Conservation (phyloP, 2,329 filamentous ascomycete species). For the Pestalotiopsis sp. region DNA sequence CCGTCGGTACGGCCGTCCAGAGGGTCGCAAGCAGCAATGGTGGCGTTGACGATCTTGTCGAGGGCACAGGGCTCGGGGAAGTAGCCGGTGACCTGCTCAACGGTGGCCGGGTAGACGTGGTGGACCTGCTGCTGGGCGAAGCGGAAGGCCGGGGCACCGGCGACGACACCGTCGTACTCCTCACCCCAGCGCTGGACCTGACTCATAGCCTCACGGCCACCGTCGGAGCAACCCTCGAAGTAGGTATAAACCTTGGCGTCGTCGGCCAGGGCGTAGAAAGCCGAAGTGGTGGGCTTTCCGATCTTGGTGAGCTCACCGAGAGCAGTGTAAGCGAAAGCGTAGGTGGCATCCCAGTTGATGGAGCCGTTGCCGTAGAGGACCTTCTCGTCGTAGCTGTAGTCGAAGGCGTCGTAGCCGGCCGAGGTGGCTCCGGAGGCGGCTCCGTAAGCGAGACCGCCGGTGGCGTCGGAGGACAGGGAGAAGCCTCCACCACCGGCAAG, state of each 20-base stretch:
- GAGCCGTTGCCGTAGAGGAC: constrained; percentile 51
- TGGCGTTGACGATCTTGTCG: constrained; percentile 55
- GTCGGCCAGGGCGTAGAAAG: constrained; percentile 38
- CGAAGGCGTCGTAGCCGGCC: constrained; percentile 47
- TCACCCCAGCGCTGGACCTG: constrained; percentile 42
- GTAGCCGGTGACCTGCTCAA: constrained; percentile 44
- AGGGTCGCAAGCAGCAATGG: constrained; percentile 55
- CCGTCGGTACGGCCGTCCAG: constrained; percentile 58
- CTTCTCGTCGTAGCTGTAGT: constrained; percentile 38
- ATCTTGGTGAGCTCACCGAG: constrained; percentile 53
- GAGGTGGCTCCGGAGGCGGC: constrained; percentile 43
- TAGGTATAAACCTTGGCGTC: constrained; percentile 47
- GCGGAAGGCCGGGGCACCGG: constrained; percentile 49
- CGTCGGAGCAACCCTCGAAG: constrained; percentile 51
- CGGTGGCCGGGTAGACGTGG: constrained; percentile 40
- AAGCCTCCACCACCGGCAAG: constrained; percentile 47
- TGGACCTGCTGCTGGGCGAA: constrained; percentile 45
- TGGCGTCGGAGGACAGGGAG: constrained; percentile 38
- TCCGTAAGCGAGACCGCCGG: constrained; percentile 44
- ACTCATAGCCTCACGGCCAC: constrained; percentile 30
- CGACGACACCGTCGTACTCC: constrained; percentile 47
- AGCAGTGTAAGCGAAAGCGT: constrained; percentile 55
- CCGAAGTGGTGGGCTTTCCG: constrained; percentile 44
- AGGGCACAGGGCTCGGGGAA: constrained; percentile 48
- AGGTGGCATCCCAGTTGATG: constrained; percentile 51